A percentile compares a stretch with the other conserved stretches of the same genome.
Evolutionary conservation across 2,329 filamentous ascomycete genomes (phyloP).

Genomic region (Pestalotiopsis sp.): DNA sequence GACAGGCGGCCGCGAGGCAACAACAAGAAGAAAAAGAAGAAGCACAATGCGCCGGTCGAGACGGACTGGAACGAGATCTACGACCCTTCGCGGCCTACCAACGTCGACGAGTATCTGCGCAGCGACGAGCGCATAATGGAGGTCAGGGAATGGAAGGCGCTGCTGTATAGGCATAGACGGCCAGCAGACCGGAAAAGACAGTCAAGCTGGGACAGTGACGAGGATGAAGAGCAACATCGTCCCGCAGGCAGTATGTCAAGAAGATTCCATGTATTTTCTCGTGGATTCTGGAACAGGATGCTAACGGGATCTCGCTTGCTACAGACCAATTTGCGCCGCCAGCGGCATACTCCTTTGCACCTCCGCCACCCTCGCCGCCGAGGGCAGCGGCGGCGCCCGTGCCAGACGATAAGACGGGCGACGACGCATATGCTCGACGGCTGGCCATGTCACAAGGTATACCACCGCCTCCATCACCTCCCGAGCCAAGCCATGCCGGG

Average conservation of each 20-base stretch:
- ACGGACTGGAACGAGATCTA: conserved; percentile 94
- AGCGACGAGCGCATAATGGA: conserved; percentile 84
- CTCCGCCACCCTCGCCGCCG: conserved; percentile 55
- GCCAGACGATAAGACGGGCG: conserved; percentile 64
- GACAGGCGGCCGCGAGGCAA: conserved; percentile 73
- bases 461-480: conserved; percentile 30
- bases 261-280: not conserved
- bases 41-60: conserved; percentile 55
- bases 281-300: not conserved
- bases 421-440: conserved; percentile 70
- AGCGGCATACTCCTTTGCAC: conserved; percentile 57
- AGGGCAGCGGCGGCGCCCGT: conserved; percentile 38
- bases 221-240: conserved; percentile 35
- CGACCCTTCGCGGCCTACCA: conserved; percentile 81
- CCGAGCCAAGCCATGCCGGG: conserved; percentile 31
- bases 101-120: conserved; percentile 80
- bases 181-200: conserved; percentile 41
- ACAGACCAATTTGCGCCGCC: conserved; percentile 65
- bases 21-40: conserved; percentile 72
- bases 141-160: conserved; percentile 81
- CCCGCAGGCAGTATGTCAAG: conserved; percentile 22
- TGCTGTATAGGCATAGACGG: conserved; percentile 72
- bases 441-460: conserved; percentile 56
- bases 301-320: not conserved
- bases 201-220: conserved; percentile 36